Conservation (phyloP, 768 basidiomycete genomes). For the Lepiota subincarnata region DNA sequence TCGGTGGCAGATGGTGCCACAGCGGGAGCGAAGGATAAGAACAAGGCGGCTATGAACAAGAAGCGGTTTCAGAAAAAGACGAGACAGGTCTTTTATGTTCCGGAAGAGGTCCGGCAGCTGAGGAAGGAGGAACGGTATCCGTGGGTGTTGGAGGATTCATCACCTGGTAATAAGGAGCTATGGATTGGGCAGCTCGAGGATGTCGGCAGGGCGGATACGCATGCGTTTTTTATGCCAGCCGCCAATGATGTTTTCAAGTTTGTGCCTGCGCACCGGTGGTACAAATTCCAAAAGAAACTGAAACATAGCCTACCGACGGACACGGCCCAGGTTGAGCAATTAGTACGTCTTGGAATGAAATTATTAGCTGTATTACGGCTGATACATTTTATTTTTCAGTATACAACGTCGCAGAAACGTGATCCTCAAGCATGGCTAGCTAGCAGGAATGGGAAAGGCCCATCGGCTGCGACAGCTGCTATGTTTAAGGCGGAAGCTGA, state of each 20-base stretch:
- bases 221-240: slow-evolving; percentile 82
- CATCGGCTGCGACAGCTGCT: slow-evolving; percentile 59
- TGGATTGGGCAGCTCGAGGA: slow-evolving; percentile 88
- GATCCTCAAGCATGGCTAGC: slow-evolving; percentile 74
- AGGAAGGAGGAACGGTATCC: slow-evolving; percentile 85
- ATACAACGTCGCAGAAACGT: slow-evolving; percentile 65
- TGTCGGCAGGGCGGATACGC: slow-evolving; percentile 60
- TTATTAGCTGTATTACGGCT: slow-evolving; percentile 17
- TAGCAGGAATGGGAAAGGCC: slow-evolving; percentile 49
- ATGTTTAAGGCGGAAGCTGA: slow-evolving; percentile 68
- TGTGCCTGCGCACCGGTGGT: slow-evolving; percentile 85
- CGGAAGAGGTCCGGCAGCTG: slow-evolving; percentile 73
- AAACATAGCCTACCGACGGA: slow-evolving; percentile 66
- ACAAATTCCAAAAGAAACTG: slow-evolving; percentile 86
- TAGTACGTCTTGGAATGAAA: slow-evolving; percentile 36
- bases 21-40: slow-evolving; percentile 35
- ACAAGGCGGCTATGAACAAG: slow-evolving; percentile 47
- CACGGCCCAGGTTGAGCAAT: slow-evolving; percentile 63
- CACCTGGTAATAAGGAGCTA: slow-evolving; percentile 52
- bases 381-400: slow-evolving; percentile 26
- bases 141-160: slow-evolving; percentile 86
- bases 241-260: slow-evolving; percentile 83
- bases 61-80: slow-evolving; percentile 84
- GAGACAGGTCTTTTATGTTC: slow-evolving; percentile 74
- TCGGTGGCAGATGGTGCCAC: slow-evolving; percentile 18